Base-by-base conservation (phyloP, 495 filamentous ascomycete genomes). In the Daldinia childiae region DNA sequence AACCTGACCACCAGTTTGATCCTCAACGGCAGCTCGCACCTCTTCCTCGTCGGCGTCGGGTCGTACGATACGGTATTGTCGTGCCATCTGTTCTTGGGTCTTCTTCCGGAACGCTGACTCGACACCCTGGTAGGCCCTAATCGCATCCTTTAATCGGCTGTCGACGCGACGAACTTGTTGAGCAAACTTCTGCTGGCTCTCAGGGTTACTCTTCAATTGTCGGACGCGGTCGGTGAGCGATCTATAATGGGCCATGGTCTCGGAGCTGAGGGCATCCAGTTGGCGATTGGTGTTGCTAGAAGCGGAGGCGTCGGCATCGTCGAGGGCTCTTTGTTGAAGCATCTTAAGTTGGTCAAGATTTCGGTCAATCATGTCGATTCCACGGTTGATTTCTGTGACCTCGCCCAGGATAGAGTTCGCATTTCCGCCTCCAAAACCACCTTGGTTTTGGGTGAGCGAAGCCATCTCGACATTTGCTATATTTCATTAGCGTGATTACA, bases 11-110 rank as follows among this genome's bases (percentile, higher is more conserved):
- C 86, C 83, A 32, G 88, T 82, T 6, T 90, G 88, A 76, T 89
- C 89, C 68, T 92, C 88, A 6, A 93, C 89, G 50, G 91, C 93
- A 65, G 90, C 87, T 43, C 88, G 86, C 50, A 98, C 86, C 77
- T 98, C 93, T 60, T 86, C 87, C 29, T 96, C 93, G 62, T 87
- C 88, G 7, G 93, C 92, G 65, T 97, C 90, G 17, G 94, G 94
- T 71, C 88, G 87, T 68, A 95, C 93, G 76, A 98, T 97, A 65
- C 91, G 87, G 79, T 95, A 95, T 73, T 97, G 93, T 58, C 95
- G 88, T 66, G 89, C 91, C 79, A 94, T 90, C 78, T 95, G 93
- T 43, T 90, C 90, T 66, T 89, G 84, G n/a, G 93, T 84, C 70
- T 90, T 88, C 78, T 91, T 89, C 71, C 90, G 87, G 84, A 92